Evolutionary conservation across 2,329 filamentous ascomycete species (phyloP).

Genomic region (Ophiostoma ulmi): DNA sequence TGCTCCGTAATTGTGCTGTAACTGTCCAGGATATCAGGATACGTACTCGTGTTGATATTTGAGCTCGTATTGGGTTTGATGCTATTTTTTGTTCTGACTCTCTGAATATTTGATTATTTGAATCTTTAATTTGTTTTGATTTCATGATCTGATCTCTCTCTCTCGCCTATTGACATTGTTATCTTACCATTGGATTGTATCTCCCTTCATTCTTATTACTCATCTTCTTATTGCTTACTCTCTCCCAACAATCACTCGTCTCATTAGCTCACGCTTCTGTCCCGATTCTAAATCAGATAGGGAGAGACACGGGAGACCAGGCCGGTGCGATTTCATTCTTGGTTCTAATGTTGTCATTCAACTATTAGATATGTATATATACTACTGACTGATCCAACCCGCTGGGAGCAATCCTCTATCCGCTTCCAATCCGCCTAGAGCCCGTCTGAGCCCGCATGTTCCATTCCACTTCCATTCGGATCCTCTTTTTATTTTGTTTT

Average conservation of each 20-base stretch:
- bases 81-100: too few relatives aligned
- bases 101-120: too few relatives aligned
- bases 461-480: conserved; percentile 9
- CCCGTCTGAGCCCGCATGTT: not conserved
- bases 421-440: not conserved
- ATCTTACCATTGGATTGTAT: not conserved
- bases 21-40: not conserved
- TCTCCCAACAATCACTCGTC: not conserved
- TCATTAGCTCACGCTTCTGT: not conserved
- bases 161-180: not conserved
- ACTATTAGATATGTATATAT: not conserved
- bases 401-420: conserved; percentile 6
- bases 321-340: not conserved
- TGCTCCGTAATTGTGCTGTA: not conserved
- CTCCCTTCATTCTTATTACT: conserved; percentile 3
- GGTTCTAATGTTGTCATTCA: not conserved
- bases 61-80: not conserved
- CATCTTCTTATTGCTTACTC: not conserved
- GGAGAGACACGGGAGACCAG: conserved; percentile 10
- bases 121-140: not conserved
- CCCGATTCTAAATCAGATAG: not conserved
- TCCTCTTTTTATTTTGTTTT: conserved; percentile 16
- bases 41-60: not conserved
- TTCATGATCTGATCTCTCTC: not conserved
- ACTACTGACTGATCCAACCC: not conserved